Base-by-base conservation (phyloP, 352 stramenopile species). In the Phytophthora agathidicida region DNA sequence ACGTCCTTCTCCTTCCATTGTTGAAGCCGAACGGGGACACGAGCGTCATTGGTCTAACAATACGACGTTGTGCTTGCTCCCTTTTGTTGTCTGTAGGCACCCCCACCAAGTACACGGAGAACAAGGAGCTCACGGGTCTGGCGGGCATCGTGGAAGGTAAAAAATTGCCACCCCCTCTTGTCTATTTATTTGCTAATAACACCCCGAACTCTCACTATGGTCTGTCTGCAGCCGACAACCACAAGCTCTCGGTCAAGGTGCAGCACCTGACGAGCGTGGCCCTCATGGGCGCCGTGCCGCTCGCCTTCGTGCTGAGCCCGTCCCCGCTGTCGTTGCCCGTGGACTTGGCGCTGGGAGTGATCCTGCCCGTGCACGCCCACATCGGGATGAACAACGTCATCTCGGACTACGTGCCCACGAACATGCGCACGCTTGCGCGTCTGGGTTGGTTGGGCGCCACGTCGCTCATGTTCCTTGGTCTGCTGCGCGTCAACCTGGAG, bases 371-470 rank as follows among this genome's bases (percentile, higher is more conserved):
- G 32, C 94, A 98, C 73, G 77, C 76, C 27, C 95, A 97, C 80
- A 96, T 98, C 43, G 93, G 94, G 43, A 88, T 98, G 75, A 98
- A 98, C 80, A 91, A 96, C 68, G 92, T 98, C 51, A 89, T 93
- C 42, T 96, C 89, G 28, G 94, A 98, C 77, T 98, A 98, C 71
- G 90, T 96, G 58, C 93, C 94, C 23, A 96, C 97, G 71, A 53
- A 58, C n/a, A 35, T 60, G 45, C 65, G 71, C 41, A 82, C 77
- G 52, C 65, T 91, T 7, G 72, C 60, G 42, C 84, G 88, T 61
- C 51, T 93, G 32, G 79, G 65, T 41, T 80, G 82, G 71, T 68
- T 96, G 38, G 86, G 77, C 27, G 80, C 80, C 54, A 94, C 86
- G 10, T 80, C 77, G 36, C 61, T 96, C 58, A 88, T 92, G 73